Evolutionary conservation across 2,329 filamentous ascomycete genomes (phyloP).

Genomic region (Arthrobotrys sinensis): DNA sequence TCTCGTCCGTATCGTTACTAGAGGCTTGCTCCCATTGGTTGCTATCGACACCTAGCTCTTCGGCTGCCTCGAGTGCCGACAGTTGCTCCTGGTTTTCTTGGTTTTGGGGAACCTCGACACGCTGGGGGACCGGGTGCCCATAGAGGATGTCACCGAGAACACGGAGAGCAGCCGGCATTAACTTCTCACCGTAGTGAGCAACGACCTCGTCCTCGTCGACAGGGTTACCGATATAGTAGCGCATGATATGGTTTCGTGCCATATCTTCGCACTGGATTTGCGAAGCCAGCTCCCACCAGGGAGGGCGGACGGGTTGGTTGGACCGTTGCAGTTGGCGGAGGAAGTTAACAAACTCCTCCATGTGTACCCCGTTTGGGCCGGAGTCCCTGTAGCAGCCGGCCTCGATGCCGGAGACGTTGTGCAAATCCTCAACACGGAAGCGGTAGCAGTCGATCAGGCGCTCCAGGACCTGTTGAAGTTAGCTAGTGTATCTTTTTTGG

Average conservation of each 20-base stretch:
- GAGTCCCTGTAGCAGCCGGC: constrained; percentile 34
- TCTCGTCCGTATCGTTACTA: background rate
- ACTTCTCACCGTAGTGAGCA: constrained; percentile 17
- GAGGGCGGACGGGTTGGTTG: constrained; percentile 35
- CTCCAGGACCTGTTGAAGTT: constrained; percentile 33
- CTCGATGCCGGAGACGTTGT: constrained; percentile 30
- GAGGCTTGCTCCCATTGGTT: background rate
- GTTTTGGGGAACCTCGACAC: background rate
- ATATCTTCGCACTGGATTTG: constrained; percentile 49
- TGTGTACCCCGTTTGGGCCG: background rate
- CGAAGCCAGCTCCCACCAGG: constrained; percentile 47
- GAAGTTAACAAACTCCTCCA: constrained; percentile 51
- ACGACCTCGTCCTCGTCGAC: constrained; percentile 27
- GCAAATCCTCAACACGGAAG: constrained; percentile 42
- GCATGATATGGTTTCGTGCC: constrained; percentile 42
- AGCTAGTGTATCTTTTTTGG: background rate
- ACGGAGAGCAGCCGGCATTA: constrained; percentile 42
- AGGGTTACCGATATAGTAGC: constrained; percentile 39
- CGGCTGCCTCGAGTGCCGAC: background rate
- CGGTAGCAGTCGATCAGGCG: constrained; percentile 53
- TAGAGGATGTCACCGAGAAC: constrained; percentile 42
- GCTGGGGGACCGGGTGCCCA: constrained; percentile 16
- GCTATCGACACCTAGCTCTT: background rate
- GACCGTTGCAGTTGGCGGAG: constrained; percentile 40
- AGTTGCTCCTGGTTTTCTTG: background rate